Base-by-base conservation (phyloP, 768 basidiomycete genomes). In the Arthromyces matolae region DNA sequence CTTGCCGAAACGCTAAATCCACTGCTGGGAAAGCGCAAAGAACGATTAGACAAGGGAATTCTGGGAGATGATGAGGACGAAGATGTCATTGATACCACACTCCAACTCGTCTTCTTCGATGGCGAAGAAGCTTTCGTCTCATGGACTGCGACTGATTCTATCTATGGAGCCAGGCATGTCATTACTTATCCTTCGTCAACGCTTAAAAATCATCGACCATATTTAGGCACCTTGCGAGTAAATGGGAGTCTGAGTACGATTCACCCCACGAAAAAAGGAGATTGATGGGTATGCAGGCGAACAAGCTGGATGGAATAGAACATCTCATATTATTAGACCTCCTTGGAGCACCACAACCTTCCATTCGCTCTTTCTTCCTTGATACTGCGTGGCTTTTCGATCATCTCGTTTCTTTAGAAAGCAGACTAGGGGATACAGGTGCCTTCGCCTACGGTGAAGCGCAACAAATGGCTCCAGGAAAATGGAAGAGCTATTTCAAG, bases 381-480 rank as follows among this genome's bases (percentile, higher is more conserved):
- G 82, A 93, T 45, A 99, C 96, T 1, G 91, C 86, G 5, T 98
- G 96, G 96, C 71, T 99, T 32, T 94, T 90, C 60, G 87, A 92
- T 63, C 75, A 80, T 4, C 71, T 99, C 63, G 71, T 70, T 3
- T 77, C 77, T 35, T 81, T 78, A n/a, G 95, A 99, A 62, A 61
- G 68, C 19, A 73, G 88, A 25, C 70, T 99, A 19, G 80, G 80
- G 0, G 74, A 79, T 23, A 78, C 72, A 8, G 87, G 84, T 1
- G 73, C 80, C 9, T 83, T 93, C 44, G 65, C 64, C 3, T 77
- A 75, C 45, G 71, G 67, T 0, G 65, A 75, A 5, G 70, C 74
- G 16, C 64, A 60, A 37, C 59, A 56, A 38, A 72, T 80, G 77
- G 64, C 71, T 29, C 60, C 70, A n/a, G 75, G 68, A 3, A 68